phyloP scores from a whole-genome alignment of 768 basidiomycete species.

The Asterophora parasitica region DNA sequence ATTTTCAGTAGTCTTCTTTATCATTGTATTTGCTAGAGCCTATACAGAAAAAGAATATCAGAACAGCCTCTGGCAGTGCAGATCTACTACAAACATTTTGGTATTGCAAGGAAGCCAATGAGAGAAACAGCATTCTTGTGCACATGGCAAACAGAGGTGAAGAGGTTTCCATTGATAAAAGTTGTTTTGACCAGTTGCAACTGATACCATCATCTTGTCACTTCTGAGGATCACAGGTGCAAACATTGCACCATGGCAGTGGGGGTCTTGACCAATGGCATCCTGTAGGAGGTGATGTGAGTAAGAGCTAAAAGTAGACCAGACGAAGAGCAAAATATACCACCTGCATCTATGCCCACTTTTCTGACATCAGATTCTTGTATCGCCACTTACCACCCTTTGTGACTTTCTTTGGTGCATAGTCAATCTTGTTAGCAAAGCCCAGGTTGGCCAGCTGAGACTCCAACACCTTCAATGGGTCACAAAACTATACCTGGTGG shows the following conservation, averaged over 20 bases:
- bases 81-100: slow-evolving; percentile 5
- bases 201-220: slow-evolving; percentile 35
- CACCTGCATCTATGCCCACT: slow-evolving; percentile 36
- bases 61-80: not conserved
- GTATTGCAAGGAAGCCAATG: slow-evolving; percentile 8
- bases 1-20: slow-evolving; percentile 12
- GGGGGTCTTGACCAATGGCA: slow-evolving; percentile 15
- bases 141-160: slow-evolving; percentile 26
- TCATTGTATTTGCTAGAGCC: slow-evolving; percentile 4
- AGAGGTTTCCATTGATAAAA: slow-evolving; percentile 31
- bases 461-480: slow-evolving; percentile 25
- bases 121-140: slow-evolving; percentile 25
- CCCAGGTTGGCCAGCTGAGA: slow-evolving; percentile 29
- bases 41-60: not conserved
- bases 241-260: slow-evolving; percentile 23
- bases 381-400: slow-evolving; percentile 22
- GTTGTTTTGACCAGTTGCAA: slow-evolving; percentile 31
- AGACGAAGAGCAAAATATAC: slow-evolving; percentile 26
- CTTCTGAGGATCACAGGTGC: slow-evolving; percentile 31
- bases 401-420: slow-evolving; percentile 25
- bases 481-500: slow-evolving; percentile 30
- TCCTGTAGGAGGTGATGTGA: slow-evolving; percentile 14
- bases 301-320: not conserved
- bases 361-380: slow-evolving; percentile 35
- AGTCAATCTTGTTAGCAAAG: slow-evolving; percentile 29